A percentile compares a stretch with the other conserved stretches of the same genome.
phyloP scores from a whole-genome alignment of 805 yeast genomes.

The Nadsonia fulvescens region DNA sequence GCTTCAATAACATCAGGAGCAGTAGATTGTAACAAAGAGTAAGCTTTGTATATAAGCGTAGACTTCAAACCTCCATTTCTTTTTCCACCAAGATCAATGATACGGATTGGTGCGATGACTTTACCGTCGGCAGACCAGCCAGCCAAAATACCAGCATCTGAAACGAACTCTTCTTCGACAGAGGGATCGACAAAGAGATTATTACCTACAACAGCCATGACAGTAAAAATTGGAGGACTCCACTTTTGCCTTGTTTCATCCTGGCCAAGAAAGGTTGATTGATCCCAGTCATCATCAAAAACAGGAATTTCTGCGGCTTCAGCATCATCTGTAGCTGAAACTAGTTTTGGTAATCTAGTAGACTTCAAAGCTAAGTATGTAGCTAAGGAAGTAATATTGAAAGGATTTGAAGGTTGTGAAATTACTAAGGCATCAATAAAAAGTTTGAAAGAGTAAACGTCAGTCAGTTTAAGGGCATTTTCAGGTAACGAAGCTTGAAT shows the following conservation, averaged over 20 bases:
- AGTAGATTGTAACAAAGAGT: conserved; percentile 37
- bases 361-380: conserved; percentile 65
- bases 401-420: conserved; percentile 63
- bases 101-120: conserved; percentile 55
- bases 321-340: conserved; percentile 46
- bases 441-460: conserved; percentile 57
- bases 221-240: conserved; percentile 61
- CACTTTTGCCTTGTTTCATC: conserved; percentile 18
- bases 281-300: conserved; percentile 76
- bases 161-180: conserved; percentile 69
- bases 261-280: conserved; percentile 29
- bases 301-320: conserved; percentile 73
- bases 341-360: conserved; percentile 54
- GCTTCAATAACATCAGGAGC: conserved; percentile 49
- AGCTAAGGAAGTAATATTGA: conserved; percentile 64
- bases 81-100: conserved; percentile 38
- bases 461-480: conserved; percentile 40
- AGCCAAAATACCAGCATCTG: conserved; percentile 65
- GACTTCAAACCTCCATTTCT: conserved; percentile 29
- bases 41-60: conserved; percentile 28
- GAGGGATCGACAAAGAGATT: conserved; percentile 69
- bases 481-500: conserved; percentile 21
- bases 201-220: conserved; percentile 61
- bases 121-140: conserved; percentile 56
- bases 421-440: conserved; percentile 67